These are phyloP conservation scores for Phytopythium delawarense DNA, from an alignment of 352 stramenopile genomes.

Conservation along the genomic window DNA sequence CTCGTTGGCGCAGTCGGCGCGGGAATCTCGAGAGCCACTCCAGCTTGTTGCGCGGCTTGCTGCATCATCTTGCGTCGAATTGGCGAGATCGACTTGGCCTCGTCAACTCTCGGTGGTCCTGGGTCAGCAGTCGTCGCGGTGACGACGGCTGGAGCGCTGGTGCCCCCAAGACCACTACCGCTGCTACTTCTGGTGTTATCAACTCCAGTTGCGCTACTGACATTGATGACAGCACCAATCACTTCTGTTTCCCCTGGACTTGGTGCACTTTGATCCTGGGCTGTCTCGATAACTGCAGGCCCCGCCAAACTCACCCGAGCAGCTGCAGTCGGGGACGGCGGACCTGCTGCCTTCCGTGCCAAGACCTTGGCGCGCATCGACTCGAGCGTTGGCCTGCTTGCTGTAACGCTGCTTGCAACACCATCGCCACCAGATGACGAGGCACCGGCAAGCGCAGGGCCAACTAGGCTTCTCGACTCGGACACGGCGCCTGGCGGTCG, in stretches of 20 bases:
- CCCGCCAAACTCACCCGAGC: not conserved
- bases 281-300: slow-evolving; percentile 3
- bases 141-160: not conserved
- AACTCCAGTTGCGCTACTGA: not conserved
- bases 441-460: not conserved
- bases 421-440: not conserved
- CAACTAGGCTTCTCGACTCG: not conserved
- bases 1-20: slow-evolving; percentile 13
- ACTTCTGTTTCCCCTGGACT: slow-evolving; percentile 6
- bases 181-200: not conserved
- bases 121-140: not conserved
- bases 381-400: slow-evolving; percentile 27
- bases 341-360: slow-evolving; percentile 13
- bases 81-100: slow-evolving; percentile 24
- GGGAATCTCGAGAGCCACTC: slow-evolving; percentile 4
- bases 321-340: slow-evolving; percentile 3
- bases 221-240: not conserved
- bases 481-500: not conserved
- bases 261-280: slow-evolving; percentile 4
- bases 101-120: slow-evolving; percentile 3
- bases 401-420: not conserved
- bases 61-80: slow-evolving; percentile 48
- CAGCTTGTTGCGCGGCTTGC: slow-evolving; percentile 15
- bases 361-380: slow-evolving; percentile 45
- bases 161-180: not conserved